phyloP scores from a whole-genome alignment of 2,329 filamentous ascomycete genomes.

The Chalara sp. region DNA sequence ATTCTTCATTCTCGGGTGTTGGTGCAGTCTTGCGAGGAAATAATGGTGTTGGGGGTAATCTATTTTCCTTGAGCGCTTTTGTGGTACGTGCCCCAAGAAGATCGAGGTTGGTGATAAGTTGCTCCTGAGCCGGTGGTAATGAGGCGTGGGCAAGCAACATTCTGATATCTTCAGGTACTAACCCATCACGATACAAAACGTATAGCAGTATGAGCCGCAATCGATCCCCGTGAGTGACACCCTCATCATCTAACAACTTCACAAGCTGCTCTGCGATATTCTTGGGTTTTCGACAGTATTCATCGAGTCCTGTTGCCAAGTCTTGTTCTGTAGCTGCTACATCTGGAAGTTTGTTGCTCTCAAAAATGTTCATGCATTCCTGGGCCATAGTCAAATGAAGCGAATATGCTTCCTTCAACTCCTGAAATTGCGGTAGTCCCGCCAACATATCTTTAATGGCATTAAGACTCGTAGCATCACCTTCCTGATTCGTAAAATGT shows the following conservation, averaged over 20 bases:
- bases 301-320: constrained; percentile 84
- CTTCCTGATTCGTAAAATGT: constrained; percentile 74
- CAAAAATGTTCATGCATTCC: constrained; percentile 92
- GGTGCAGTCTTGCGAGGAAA: constrained; percentile 61
- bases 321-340: constrained; percentile 85
- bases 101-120: constrained; percentile 71
- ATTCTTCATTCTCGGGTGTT: constrained; percentile 61
- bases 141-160: constrained; percentile 79
- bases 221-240: constrained; percentile 64
- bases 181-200: constrained; percentile 76
- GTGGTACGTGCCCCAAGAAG: constrained; percentile 71
- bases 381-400: constrained; percentile 95
- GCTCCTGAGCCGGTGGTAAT: constrained; percentile 66
- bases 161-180: constrained; percentile 76
- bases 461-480: constrained; percentile 69
- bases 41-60: constrained; percentile 56
- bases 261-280: constrained; percentile 81
- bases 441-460: constrained; percentile 97
- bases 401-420: constrained; percentile 92
- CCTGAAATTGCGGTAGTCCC: constrained; percentile 86
- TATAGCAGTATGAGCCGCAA: constrained; percentile 82
- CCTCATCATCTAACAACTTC: constrained; percentile 79
- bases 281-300: constrained; percentile 87
- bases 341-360: constrained; percentile 77
- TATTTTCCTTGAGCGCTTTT: constrained; percentile 70